Base-by-base conservation (phyloP, 768 basidiomycete genomes). In the Hypholoma sublateritium region DNA sequence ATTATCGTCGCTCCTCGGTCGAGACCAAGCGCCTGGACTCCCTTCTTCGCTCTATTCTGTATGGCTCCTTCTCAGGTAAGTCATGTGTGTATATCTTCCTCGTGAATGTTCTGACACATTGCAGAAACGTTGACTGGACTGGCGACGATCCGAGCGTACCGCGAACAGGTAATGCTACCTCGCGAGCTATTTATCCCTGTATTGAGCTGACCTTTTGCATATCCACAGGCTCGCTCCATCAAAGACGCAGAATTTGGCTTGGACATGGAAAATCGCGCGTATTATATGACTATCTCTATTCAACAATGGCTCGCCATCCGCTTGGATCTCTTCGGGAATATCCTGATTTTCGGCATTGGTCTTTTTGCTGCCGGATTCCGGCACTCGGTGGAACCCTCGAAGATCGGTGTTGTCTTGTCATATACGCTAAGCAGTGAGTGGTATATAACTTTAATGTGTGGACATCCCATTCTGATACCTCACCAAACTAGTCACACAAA, bases 331-430 rank as follows among this genome's bases (percentile, higher is more conserved):
- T 81, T 88, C n/a, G 86, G 83, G 1, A 87, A 88, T 62, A 60
- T 84, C 16, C 69, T 91, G 11, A 77, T 91, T 28, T 74, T 91
- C n/a, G 86, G 87, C 1, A 88, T 93, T 49, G 84, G 76, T 3
- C 71, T 91, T 12, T 89, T 91, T 66, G 87, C 86, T 7, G 83
- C 84, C n/a, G 82, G 83, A 3, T 85, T 85, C 70, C 70, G 86
- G n/a, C 71, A 78, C 43, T 69, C 77, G 0, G 80, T 85, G 12
- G 74, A 82, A 59, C 85, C 88, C 4, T 62, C 81, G 5, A 81
- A 80, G 61, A 79, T 83, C 53, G 84, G 84, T 32, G 81, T 83
- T 0, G 80, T 83, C 0, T 67, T 85, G 17, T 77, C 79, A 1
- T 84, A 83, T 60, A 74, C 77, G 2, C 64, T 77, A 17, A 70